Evolutionary conservation across 2,329 filamentous ascomycete genomes (phyloP).

Genomic region (Cordyceps cicadae): DNA sequence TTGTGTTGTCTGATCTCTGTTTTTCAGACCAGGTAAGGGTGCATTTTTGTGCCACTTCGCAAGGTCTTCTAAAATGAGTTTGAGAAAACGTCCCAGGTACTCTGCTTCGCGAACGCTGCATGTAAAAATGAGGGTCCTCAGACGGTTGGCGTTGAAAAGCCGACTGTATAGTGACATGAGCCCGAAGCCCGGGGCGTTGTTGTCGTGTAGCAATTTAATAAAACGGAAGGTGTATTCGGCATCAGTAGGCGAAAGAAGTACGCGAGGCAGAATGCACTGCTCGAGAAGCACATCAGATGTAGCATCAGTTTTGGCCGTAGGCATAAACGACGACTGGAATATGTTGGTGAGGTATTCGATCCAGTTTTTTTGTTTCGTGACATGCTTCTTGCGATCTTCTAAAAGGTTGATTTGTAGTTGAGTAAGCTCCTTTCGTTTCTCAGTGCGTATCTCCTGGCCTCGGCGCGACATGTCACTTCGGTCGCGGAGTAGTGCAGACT

Average conservation of each 20-base stretch:
- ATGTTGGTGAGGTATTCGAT: slow-evolving; percentile 64
- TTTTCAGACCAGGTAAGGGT: slow-evolving; percentile 35
- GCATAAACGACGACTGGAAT: slow-evolving; percentile 70
- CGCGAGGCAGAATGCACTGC: slow-evolving; percentile 83
- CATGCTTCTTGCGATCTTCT: slow-evolving; percentile 65
- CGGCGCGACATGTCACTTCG: slow-evolving; percentile 63
- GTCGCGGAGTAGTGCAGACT: slow-evolving; percentile 59
- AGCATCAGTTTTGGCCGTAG: slow-evolving; percentile 52
- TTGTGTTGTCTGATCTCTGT: slow-evolving; percentile 45
- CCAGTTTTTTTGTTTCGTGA: slow-evolving; percentile 58
- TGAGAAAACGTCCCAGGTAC: slow-evolving; percentile 85
- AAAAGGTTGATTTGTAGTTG: slow-evolving; percentile 61
- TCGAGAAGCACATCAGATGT: slow-evolving; percentile 75
- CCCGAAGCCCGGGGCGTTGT: slow-evolving; percentile 77
- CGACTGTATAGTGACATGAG: slow-evolving; percentile 76
- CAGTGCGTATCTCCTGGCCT: slow-evolving; percentile 54
- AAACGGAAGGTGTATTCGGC: slow-evolving; percentile 84
- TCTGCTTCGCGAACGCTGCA: slow-evolving; percentile 87
- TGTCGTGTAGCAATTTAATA: slow-evolving; percentile 78
- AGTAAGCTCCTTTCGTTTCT: slow-evolving; percentile 60
- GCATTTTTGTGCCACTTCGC: slow-evolving; percentile 76
- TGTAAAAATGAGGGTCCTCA: slow-evolving; percentile 77
- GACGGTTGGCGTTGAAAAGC: slow-evolving; percentile 73
- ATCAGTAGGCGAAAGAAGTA: slow-evolving; percentile 76
- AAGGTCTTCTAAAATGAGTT: slow-evolving; percentile 71